Evolutionary conservation across 2,329 filamentous ascomycete genomes (phyloP), one percentile per base, ranked within the genome.

Genomic region (Chaetomium strumarium): DNA sequence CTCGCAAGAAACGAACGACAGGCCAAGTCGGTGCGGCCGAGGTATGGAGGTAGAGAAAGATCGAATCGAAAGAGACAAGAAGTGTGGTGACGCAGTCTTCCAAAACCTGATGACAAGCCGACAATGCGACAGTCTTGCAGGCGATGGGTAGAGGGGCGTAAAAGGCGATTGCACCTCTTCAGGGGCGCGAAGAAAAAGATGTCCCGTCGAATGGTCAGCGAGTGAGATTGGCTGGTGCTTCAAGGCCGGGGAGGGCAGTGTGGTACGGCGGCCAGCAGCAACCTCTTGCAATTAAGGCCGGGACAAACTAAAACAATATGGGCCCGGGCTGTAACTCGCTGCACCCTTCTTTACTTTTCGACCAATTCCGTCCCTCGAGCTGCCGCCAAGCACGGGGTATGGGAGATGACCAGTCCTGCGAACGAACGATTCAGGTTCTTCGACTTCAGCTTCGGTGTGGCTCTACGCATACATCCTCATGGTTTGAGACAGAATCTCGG

Each of bases 171-270:
- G 51, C 42, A 46, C 52, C 44, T 30, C 49, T 49, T 59, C 50
- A 56, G 52, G 52, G 53, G 54, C 58, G 55, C 55, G 52, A 55
- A 51, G 43, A 50, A 53, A 52, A 58, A 56, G 46, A 56, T 45
- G 42, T 44, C 24, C 38, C 44, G 46, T 50, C 39, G 34, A 44
- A 52, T 52, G 41, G 47, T 29, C 42, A 45, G 45, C 46, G 40
- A 37, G 46, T 44, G 55, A 58, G 58, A 60, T 60, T 62, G 60
- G 60, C 54, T 53, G 51, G 24, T 46, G 51, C 40, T 45, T 43
- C 20, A 50, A 39, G 49, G 19, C 49, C 44, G 46, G 55, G 54
- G 51, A 48, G 55, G 54, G 54, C 44, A 37, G 20, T 20, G 31
- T 37, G 36, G 45, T 45, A 41, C 24, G 34, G 39, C n/a, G n/a